phyloP scores from a whole-genome alignment of 352 stramenopile species.

The Globisporangium solare region DNA sequence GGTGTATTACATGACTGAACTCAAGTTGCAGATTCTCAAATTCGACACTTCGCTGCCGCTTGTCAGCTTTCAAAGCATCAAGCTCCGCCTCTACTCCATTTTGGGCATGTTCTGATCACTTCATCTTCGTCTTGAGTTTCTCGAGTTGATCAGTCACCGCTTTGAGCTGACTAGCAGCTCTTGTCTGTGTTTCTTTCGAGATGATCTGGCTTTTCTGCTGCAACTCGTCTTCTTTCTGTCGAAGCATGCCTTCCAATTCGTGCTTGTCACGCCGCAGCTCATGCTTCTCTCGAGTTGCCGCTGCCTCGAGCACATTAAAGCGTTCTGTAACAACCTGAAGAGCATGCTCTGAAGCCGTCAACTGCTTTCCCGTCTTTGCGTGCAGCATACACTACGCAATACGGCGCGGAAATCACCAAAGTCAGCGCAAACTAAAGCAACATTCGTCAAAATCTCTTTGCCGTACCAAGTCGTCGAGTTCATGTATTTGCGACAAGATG shows the following conservation, averaged over 20 bases:
- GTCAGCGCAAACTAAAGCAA: background rate
- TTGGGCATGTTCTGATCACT: background rate
- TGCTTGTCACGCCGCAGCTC: constrained; percentile 29
- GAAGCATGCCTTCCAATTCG: constrained; percentile 27
- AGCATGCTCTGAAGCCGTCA: constrained; percentile 3
- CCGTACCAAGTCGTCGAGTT: constrained; percentile 7
- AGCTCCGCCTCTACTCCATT: constrained; percentile 4
- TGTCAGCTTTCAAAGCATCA: constrained; percentile 2
- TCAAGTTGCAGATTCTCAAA: constrained; percentile 2
- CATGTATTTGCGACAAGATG: background rate
- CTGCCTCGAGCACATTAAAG: constrained; percentile 17
- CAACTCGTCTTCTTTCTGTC: constrained; percentile 23
- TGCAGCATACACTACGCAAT: background rate
- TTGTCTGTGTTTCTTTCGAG: constrained; percentile 16
- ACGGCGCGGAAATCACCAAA: no score
- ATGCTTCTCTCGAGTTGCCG: constrained; percentile 19
- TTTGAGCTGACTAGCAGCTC: constrained; percentile 13
- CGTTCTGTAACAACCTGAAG: constrained; percentile 11
- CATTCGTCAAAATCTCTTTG: no score
- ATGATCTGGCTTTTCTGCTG: constrained; percentile 6
- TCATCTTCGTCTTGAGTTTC: constrained; percentile 18
- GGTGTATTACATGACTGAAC: background rate
- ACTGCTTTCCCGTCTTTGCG: background rate
- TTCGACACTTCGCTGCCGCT: background rate
- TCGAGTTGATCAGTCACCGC: constrained; percentile 14